Base-by-base conservation (phyloP, 495 filamentous ascomycete species). In the Daldinia caldariorum region DNA sequence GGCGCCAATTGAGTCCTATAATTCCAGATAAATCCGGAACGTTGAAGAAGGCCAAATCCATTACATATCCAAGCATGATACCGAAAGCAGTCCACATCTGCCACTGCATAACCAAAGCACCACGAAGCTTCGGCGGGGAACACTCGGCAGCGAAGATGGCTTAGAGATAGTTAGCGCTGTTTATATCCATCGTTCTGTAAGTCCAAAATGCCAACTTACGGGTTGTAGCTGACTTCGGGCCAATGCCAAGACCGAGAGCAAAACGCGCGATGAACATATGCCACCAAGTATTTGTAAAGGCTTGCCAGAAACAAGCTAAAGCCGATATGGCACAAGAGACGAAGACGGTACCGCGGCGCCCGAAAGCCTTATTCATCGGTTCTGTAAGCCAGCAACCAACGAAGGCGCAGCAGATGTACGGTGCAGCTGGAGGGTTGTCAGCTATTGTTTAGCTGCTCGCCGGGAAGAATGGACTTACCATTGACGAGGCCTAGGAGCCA, bases 1-100 rank as follows among this genome's bases (percentile, higher is more conserved):
- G 75, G 34, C 92, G 87, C 92, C 93, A 94, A 72, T 92, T 93
- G 2, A 94, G 80, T 9, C 88, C 89, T 14, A 84, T 80, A 26
- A 89, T 85, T n/a, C 84, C 80, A 22, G 81, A 76, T 34, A 70
- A 66, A 74, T 88, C 81, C 5, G 81, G 75, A 8, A 93, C 88
- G 32, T 86, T 72, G 71, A 87, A 91, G 76, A 96, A 93, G 18
- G 87, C 90, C 18, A 96, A 78, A 75, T 91, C 90, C 13, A 89
- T 86, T 2, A 86, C 85, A 73, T 91, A 92, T 13, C 92, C 92
- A 14, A 93, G 62, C 86, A 94, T 90, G 73, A 94, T 92, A 2
- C 92, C 92, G 66, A 93, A 93, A 2, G 92, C 92, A 1, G 91
- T 94, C 89, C 89, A 94, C 87, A 93, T 89, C 77, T 94, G 92